phyloP scores from a whole-genome alignment of 768 basidiomycete genomes.

The Podaxis mareebaensis region DNA sequence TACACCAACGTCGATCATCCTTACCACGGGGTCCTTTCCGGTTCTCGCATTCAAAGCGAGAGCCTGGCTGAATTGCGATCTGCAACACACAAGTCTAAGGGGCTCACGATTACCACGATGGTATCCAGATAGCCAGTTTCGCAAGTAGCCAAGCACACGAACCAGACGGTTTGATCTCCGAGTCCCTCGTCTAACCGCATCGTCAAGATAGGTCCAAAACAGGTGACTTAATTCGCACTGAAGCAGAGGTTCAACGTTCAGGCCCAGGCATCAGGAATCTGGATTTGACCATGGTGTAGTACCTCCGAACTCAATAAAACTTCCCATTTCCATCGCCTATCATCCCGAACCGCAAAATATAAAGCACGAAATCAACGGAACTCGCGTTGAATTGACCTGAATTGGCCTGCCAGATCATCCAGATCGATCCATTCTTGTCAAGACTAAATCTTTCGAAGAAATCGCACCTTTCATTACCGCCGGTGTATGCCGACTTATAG shows the following conservation, averaged over 20 bases:
- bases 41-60: not conserved
- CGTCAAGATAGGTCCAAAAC: not conserved
- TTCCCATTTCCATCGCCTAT: slow-evolving; percentile 9
- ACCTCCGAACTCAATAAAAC: not conserved
- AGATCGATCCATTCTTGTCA: slow-evolving; percentile 1
- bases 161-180: not conserved
- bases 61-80: not conserved
- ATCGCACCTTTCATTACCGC: slow-evolving; percentile 14
- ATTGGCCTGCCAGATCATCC: slow-evolving; percentile 1
- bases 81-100: not conserved
- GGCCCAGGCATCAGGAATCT: not conserved
- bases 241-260: not conserved
- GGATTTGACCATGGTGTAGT: not conserved
- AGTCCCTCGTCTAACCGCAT: not conserved
- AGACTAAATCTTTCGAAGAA: slow-evolving; percentile 12
- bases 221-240: not conserved
- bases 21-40: slow-evolving; percentile 11
- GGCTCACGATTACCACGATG: not conserved
- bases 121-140: not conserved
- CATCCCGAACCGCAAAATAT: not conserved
- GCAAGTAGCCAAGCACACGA: not conserved
- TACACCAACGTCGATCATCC: slow-evolving; percentile 8
- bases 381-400: not conserved
- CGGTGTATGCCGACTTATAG: slow-evolving; percentile 4
- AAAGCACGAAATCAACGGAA: slow-evolving; percentile 17